phyloP scores from a whole-genome alignment of 116 monocot species.

The Dioscorea cayenensis region DNA sequence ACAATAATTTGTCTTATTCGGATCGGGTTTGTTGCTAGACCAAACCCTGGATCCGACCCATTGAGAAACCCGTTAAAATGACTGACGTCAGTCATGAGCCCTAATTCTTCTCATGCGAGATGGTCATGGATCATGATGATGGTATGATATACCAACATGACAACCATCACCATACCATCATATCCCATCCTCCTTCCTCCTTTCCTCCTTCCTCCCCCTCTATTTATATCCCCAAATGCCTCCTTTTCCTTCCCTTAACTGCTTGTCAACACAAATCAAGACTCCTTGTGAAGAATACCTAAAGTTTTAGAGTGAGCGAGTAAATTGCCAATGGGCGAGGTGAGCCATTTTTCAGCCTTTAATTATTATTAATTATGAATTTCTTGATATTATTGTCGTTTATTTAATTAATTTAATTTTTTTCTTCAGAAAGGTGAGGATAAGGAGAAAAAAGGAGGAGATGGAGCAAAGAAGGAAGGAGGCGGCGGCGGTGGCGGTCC shows the following conservation, averaged over 20 bases:
- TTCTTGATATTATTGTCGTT: too few species aligned
- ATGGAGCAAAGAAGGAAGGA: conserved; percentile 5
- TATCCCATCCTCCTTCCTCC: background rate
- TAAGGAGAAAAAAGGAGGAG: background rate
- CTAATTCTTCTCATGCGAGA: background rate
- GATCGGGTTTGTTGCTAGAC: too few species aligned
- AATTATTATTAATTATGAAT: too few species aligned
- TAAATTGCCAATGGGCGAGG: background rate
- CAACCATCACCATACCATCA: too few species aligned
- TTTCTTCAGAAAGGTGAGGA: too few species aligned
- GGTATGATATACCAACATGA: too few species aligned
- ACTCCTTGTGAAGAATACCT: background rate
- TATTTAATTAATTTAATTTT: too few species aligned
- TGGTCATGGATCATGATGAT: background rate
- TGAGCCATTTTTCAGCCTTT: too few species aligned
- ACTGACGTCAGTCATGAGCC: too few species aligned
- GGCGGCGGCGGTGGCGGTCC: conserved; percentile 11
- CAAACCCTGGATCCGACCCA: too few species aligned
- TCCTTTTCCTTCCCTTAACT: background rate
- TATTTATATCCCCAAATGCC: background rate
- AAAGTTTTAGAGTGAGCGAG: background rate
- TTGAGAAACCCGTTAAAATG: too few species aligned
- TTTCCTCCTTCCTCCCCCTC: background rate
- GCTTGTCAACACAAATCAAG: background rate
- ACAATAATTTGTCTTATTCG: too few species aligned